Conservation (phyloP, 805 yeast species). For the Komagataella populi region DNA sequence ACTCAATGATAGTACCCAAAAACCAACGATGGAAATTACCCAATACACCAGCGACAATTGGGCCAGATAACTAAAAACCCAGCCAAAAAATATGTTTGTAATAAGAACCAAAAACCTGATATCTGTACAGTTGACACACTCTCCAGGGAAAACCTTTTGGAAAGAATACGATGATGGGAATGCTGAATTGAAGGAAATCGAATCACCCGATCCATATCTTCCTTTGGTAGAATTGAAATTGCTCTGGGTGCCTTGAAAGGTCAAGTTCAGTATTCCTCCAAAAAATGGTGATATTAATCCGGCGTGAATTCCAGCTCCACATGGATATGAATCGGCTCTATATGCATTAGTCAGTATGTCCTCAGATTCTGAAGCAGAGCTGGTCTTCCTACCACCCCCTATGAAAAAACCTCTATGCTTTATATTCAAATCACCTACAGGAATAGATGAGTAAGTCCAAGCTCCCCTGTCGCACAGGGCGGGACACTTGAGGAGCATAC, state of each 20-base stretch:
- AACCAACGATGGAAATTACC: slow-evolving; percentile 50
- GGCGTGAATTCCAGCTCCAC: slow-evolving; percentile 84
- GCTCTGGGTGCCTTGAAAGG: slow-evolving; percentile 39
- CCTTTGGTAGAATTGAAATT: slow-evolving; percentile 36
- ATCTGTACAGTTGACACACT: slow-evolving; percentile 61
- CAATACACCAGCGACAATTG: slow-evolving; percentile 41
- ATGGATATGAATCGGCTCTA: slow-evolving; percentile 79
- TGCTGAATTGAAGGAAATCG: slow-evolving; percentile 50
- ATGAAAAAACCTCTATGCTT: slow-evolving; percentile 63
- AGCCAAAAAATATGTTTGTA: slow-evolving; percentile 48
- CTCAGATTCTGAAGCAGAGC: slow-evolving; percentile 5
- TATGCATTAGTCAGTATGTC: slow-evolving; percentile 44
- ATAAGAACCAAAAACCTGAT: slow-evolving; percentile 44
- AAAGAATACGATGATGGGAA: slow-evolving; percentile 68
- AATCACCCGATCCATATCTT: slow-evolving; percentile 34
- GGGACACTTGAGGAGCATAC: slow-evolving; percentile 63
- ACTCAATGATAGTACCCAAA: slow-evolving; percentile 68
- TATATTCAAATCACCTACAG: slow-evolving; percentile 56
- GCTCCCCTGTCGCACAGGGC: slow-evolving; percentile 75
- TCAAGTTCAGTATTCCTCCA: slow-evolving; percentile 69
- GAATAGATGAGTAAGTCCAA: slow-evolving; percentile 59
- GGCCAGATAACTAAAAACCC: slow-evolving; percentile 42
- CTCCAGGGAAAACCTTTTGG: slow-evolving; percentile 23
- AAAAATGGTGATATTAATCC: slow-evolving; percentile 58
- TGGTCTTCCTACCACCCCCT: slow-evolving; percentile 50